Conservation (phyloP, 805 yeast species). For the Saturnispora halmiae region DNA sequence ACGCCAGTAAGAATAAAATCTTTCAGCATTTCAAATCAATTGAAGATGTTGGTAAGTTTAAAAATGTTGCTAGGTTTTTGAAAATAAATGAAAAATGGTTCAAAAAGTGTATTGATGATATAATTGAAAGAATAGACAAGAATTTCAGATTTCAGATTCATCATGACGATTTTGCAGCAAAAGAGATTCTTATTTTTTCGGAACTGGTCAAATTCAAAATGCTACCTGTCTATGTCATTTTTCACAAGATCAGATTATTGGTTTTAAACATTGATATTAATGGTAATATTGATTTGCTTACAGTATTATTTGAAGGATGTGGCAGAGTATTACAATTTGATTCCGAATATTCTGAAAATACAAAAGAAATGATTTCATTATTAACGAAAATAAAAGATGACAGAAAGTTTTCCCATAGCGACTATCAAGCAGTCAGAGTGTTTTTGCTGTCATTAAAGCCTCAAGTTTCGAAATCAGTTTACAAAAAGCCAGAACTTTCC, state of each 20-base stretch:
- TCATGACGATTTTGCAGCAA: conserved; percentile 42
- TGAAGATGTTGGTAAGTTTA: conserved; percentile 37
- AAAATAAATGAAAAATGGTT: conserved; percentile 46
- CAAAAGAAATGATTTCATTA: conserved; percentile 54
- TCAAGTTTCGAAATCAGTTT: conserved; percentile 34
- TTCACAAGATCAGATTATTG: conserved; percentile 61
- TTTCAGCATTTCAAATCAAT: conserved; percentile 45
- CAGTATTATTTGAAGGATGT: conserved; percentile 62
- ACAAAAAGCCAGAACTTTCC: conserved; percentile 21
- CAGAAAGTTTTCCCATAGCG: conserved; percentile 41
- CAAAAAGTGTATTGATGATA: conserved; percentile 42
- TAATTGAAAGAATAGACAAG: conserved; percentile 46
- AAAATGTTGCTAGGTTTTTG: conserved; percentile 56
- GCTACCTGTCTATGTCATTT: conserved; percentile 59
- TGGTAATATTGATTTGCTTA: conserved; percentile 58
- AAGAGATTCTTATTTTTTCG: conserved; percentile 51
- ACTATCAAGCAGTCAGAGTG: conserved; percentile 50
- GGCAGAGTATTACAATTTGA: conserved; percentile 56
- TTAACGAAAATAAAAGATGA: conserved; percentile 43
- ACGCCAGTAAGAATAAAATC: conserved; percentile 60
- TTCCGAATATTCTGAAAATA: conserved; percentile 47
- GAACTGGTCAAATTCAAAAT: conserved; percentile 73
- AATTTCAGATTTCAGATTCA: conserved; percentile 55
- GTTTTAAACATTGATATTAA: conserved; percentile 42
- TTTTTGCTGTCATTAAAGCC: conserved; percentile 49